These are phyloP conservation scores for Globisporangium takayamanum DNA, from an alignment of 352 stramenopile genomes.

Conservation along the genomic window DNA sequence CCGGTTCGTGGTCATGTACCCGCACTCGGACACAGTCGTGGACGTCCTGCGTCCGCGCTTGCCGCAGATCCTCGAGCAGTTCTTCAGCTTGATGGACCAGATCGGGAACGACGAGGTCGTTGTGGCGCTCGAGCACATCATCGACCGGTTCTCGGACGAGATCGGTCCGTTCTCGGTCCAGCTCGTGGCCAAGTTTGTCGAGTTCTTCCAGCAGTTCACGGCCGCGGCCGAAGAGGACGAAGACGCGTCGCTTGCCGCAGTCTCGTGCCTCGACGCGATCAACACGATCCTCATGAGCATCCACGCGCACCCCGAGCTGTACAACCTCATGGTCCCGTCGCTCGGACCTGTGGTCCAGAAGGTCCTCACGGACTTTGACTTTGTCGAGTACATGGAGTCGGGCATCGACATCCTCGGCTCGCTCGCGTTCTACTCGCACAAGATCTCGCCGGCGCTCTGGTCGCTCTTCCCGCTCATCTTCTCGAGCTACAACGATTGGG, in stretches of 20 bases:
- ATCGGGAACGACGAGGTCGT: constrained; percentile 98
- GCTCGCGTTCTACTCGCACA: constrained; percentile 93
- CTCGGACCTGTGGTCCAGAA: constrained; percentile 94
- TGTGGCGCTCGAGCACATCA: constrained; percentile 91
- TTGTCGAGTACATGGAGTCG: constrained; percentile 96
- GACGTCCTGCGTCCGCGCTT: constrained; percentile 89
- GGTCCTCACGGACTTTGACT: constrained; percentile 94
- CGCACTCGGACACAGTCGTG: constrained; percentile 73
- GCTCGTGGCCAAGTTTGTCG: constrained; percentile 92
- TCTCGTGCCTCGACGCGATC: constrained; percentile 82
- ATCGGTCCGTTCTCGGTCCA: constrained; percentile 92
- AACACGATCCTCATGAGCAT: constrained; percentile 85
- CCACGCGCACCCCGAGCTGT: constrained; percentile 77
- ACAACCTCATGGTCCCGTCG: constrained; percentile 89
- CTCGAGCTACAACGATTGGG: constrained; percentile 92
- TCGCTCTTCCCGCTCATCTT: constrained; percentile 96
- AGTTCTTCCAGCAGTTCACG: constrained; percentile 94
- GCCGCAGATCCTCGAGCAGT: constrained; percentile 95
- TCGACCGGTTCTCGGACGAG: constrained; percentile 95
- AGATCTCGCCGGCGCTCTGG: constrained; percentile 92
- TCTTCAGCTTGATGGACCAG: constrained; percentile 98
- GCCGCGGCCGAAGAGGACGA: constrained; percentile 91
- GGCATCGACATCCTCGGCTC: constrained; percentile 95
- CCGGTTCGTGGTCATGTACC: constrained; percentile 84
- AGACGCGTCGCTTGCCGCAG: constrained; percentile 94